These are phyloP conservation scores for Solanum corneliomulleri DNA, from an alignment of 257 asterid species.

Conservation along the genomic window DNA sequence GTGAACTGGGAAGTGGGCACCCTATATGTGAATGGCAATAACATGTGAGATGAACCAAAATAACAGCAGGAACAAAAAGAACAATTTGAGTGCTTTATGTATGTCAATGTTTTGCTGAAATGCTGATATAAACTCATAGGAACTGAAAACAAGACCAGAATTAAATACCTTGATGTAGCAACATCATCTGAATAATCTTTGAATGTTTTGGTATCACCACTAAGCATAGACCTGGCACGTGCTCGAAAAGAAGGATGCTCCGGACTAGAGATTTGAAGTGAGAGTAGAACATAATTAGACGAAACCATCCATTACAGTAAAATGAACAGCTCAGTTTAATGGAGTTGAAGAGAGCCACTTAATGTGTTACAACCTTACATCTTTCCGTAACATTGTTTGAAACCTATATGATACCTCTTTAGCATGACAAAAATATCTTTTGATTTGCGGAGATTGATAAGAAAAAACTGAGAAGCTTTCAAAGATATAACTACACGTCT, in stretches of 20 bases:
- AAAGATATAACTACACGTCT: background rate
- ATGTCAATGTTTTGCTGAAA: background rate
- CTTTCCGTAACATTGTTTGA: background rate
- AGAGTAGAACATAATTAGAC: background rate
- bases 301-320: background rate
- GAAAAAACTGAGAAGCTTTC: background rate
- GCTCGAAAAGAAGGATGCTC: conserved; percentile 79
- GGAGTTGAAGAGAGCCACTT: background rate
- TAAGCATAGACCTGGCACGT: conserved; percentile 80
- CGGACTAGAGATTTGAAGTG: conserved; percentile 47
- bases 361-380: background rate
- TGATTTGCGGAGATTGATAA: background rate
- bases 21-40: background rate
- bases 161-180: conserved; percentile 51
- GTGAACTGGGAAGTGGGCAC: background rate
- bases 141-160: background rate
- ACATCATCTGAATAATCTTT: conserved; percentile 44
- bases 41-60: background rate
- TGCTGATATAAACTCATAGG: background rate
- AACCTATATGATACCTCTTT: background rate
- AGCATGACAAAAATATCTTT: background rate
- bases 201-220: conserved; percentile 59
- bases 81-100: background rate
- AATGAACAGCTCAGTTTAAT: background rate
- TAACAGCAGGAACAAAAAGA: background rate